Percentiles rank a stretch among this genome's conserved stretches.
Evolutionary conservation across 257 asterid species (phyloP).

Genomic region (Ballota nigra): DNA sequence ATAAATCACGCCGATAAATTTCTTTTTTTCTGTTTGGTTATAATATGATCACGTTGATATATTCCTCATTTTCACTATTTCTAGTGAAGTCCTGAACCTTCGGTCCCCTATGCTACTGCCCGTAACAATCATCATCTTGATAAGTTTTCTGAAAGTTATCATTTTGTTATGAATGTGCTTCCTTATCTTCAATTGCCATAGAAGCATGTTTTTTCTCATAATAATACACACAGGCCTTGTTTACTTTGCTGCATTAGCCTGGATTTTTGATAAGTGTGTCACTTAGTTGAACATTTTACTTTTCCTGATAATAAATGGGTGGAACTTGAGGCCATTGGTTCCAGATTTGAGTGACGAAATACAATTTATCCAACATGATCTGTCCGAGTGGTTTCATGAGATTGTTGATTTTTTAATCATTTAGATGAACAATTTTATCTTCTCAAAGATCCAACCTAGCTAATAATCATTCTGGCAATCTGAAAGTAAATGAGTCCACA

Average conservation of each 20-base stretch:
- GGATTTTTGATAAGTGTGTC: background rate
- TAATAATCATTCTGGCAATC: background rate
- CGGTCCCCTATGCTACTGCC: background rate
- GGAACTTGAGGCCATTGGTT: background rate
- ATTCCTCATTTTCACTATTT: background rate
- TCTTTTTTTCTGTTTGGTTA: too few species aligned
- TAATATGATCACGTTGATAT: background rate
- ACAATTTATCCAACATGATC: background rate
- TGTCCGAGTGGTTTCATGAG: background rate
- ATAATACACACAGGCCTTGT: background rate
- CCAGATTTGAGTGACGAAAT: background rate
- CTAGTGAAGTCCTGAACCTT: background rate
- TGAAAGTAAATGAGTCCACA: background rate
- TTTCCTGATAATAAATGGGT: background rate
- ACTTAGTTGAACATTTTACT: background rate
- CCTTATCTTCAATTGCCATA: background rate
- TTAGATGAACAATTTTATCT: background rate
- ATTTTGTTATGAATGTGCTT: background rate
- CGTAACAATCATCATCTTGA: background rate
- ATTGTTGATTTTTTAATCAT: background rate
- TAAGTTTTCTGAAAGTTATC: background rate
- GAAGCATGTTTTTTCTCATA: background rate
- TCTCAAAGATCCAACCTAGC: background rate
- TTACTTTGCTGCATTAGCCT: background rate
- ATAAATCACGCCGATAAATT: background rate